Conservation (phyloP, 108 stramenopile genomes). For the Mayamaea pseudoterrestris region DNA sequence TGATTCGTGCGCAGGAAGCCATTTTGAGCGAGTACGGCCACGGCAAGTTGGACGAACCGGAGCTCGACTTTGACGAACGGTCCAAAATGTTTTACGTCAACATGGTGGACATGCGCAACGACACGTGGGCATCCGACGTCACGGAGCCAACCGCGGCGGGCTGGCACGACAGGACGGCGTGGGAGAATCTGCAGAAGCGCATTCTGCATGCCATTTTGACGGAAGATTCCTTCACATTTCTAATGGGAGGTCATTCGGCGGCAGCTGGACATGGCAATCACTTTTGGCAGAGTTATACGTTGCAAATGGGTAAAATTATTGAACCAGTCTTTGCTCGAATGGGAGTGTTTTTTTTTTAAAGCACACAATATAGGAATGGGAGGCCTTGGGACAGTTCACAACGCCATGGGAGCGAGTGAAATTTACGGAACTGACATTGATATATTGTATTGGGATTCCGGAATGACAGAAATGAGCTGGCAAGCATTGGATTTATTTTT, state of each 20-base stretch:
- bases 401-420: conserved; percentile 35
- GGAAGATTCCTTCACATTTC: conserved; percentile 21
- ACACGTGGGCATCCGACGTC: too few species aligned
- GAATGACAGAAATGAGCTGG: conserved; percentile 15
- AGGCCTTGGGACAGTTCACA: conserved; percentile 44
- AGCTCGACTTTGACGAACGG: conserved; percentile 2
- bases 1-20: conserved; percentile 53
- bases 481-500: conserved; percentile 31
- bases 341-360: conserved; percentile 40
- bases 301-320: conserved; percentile 53
- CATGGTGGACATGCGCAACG: not conserved
- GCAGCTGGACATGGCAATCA: conserved; percentile 62
- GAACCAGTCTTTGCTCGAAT: conserved; percentile 61
- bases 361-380: conserved; percentile 52
- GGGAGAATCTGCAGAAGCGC: conserved; percentile 36
- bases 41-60: not conserved
- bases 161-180: conserved; percentile 46
- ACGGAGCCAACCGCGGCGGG: not conserved
- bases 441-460: conserved; percentile 66
- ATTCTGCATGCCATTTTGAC: conserved; percentile 75
- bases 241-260: conserved; percentile 45
- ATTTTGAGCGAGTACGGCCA: conserved; percentile 65
- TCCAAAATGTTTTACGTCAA: conserved; percentile 5
- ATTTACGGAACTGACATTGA: conserved; percentile 70
- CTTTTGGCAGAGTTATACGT: conserved; percentile 58